Evolutionary conservation across 2,329 filamentous ascomycete genomes (phyloP), one percentile per base, ranked within the genome.

Genomic region (Pseudogymnoascus sp.): DNA sequence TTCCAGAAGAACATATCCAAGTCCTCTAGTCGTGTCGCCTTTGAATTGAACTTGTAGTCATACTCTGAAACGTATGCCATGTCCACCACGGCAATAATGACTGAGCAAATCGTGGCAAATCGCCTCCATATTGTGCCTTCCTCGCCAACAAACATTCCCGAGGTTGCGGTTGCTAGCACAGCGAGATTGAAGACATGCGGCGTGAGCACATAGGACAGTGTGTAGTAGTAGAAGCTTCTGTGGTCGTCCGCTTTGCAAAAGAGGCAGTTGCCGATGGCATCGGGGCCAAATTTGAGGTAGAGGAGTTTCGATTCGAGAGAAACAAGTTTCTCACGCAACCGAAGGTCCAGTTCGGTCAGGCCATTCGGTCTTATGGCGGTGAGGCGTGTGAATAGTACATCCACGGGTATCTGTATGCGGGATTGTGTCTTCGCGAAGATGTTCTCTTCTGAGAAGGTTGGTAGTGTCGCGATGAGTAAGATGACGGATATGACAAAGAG

Each of bases 181-280:
- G 82, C 73, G 57, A 96, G 79, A 74, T 96, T 94, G 55, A 85
- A 70, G 7, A 97, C 75, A 73, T 99, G 92, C n/a, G 89, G 87
- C 12, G 83, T 77, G 1, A 92, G 68, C 6, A 95, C 75, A 23
- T 82, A 78, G 0, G 92, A 89, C 0, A 95, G 74, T 12, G 88
- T 86, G 74, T 95, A 97, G 71, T 89, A 81, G 56, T 95, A 79
- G 75, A 91, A 96, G 39, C 81, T 83, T 35, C 76, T 77, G 4
- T 83, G 79, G 55, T 88, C 83, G 61, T 89, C 85, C n/a, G 82
- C 74, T 57, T 76, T 78, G 79, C 92, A 96, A 75, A 95, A 96
- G n/a, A 83, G 80, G 72, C 92, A 97, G 61, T 83, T 78, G 19
- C 85, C 77, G 35, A 97, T 72, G 7, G 86, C 83, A 33, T 82